Evolutionary conservation across 768 basidiomycete genomes (phyloP), one percentile per base, ranked within the genome.

Genomic region (Leccinum longicurvipes): DNA sequence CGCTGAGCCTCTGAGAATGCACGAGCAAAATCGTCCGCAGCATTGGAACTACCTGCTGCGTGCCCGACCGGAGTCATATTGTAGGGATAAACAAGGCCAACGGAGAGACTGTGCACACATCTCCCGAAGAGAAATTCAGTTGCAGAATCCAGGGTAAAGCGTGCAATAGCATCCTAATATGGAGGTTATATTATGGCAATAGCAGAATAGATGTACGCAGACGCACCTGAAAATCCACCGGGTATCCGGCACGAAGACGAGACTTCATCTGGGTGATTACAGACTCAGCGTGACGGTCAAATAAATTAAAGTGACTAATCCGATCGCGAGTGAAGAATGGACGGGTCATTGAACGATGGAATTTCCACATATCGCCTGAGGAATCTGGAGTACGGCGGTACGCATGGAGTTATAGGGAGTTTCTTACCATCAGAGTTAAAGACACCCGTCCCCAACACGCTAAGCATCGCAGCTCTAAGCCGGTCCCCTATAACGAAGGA

Each of bases 131-230:
- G 76, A 62, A 86, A 86, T 53, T 85, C 83, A 0, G 83, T 81
- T 2, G 84, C 84, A 2, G 82, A 77, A 70, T 88, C 86, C 23
- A 87, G 77, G 0, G 85, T 85, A 64, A 86, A 86, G 2, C 84
- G 77, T 3, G 76, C 78, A 63, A 84, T 79, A 3, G 83, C 69
- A 61, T 85, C 84, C 79, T 82, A 54, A 14, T 24, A 32, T 41
- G 24, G 42, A 27, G 32, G 21, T 39, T 42, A 19, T 14, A 6
- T 50, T 29, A 45, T 44, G 31, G 14, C 17, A 52, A 3, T 15
- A 50, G n/a, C n/a, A n/a, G 50, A 15, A 42, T 14, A 27, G 21
- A 28, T 3, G 14, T 1, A 36, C 15, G 48, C 12, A 3, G 44
- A 50, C 41, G 19, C 3, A 79, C 80, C 69, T 85, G 83, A 60